phyloP scores from a whole-genome alignment of 1,139 yeast genomes.

The Suhomyces chickasaworum region DNA sequence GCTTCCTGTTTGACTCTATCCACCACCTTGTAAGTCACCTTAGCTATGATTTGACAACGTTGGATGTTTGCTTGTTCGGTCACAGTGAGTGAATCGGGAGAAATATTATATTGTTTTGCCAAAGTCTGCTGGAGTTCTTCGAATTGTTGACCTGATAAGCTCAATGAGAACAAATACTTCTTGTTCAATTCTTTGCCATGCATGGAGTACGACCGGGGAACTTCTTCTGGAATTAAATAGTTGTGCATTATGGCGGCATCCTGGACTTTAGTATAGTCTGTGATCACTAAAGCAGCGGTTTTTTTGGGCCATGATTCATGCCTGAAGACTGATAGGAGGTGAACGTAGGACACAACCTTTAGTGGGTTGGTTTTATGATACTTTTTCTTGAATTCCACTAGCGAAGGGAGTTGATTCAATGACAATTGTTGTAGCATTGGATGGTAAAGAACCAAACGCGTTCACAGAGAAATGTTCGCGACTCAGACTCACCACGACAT shows the following conservation, averaged over 20 bases:
- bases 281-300: constrained; percentile 22
- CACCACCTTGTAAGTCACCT: constrained; percentile 12
- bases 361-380: neutral
- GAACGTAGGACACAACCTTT: constrained; percentile 3
- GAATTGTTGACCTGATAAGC: constrained; percentile 11
- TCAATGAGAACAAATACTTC: constrained; percentile 14
- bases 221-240: neutral
- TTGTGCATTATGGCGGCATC: constrained; percentile 14
- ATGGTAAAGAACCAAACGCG: neutral
- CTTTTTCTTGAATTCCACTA: neutral
- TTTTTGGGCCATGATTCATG: constrained; percentile 16
- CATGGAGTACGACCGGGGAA: constrained; percentile 14
- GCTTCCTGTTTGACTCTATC: neutral
- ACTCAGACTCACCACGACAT: no score
- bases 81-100: neutral
- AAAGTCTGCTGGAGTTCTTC: neutral
- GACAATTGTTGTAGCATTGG: neutral
- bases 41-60: constrained; percentile 18
- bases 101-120: neutral
- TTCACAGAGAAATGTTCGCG: neutral
- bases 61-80: constrained; percentile 14
- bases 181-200: constrained; percentile 17
- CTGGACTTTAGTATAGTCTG: constrained; percentile 22
- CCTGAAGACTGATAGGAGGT: constrained; percentile 7
- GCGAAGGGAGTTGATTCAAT: constrained; percentile 1